A percentile compares a stretch with the other conserved stretches of the same genome.
Conservation (phyloP, 23 red algal species). For the Gracilaria caudata region DNA sequence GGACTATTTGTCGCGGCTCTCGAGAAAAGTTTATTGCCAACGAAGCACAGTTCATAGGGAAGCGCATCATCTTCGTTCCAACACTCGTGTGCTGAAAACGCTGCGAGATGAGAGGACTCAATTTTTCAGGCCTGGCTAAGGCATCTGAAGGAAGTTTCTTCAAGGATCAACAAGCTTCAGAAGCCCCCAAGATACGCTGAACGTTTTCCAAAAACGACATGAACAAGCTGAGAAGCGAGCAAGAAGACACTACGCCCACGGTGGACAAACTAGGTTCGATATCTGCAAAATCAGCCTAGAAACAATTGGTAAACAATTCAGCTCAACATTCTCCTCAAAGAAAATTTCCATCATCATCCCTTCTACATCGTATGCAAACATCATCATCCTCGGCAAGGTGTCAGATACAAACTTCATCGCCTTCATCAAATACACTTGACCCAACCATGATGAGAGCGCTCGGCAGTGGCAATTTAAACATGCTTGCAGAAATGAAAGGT, state of each 20-base stretch:
- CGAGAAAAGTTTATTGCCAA: background rate
- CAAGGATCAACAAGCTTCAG: conserved; percentile 48
- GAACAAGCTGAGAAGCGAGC: background rate
- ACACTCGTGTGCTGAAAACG: background rate
- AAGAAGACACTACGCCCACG: background rate
- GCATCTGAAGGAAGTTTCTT: conserved; percentile 61
- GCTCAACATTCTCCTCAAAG: background rate
- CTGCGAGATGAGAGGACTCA: conserved; percentile 35
- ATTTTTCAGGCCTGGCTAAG: conserved; percentile 46
- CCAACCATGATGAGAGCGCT: conserved; percentile 38
- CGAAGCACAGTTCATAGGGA: background rate
- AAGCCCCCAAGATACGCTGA: conserved; percentile 49
- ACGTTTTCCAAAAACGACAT: conserved; percentile 22
- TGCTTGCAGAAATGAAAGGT: conserved; percentile 28
- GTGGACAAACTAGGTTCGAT: conserved; percentile 53
- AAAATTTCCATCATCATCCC: background rate
- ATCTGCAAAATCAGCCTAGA: conserved; percentile 51
- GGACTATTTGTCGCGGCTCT: background rate
- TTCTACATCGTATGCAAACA: background rate
- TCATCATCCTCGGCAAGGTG: background rate
- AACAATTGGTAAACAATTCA: background rate
- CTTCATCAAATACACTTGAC: conserved; percentile 10
- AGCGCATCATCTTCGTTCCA: conserved; percentile 3
- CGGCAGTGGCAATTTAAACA: conserved; percentile 30
- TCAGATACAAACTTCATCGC: background rate